Evolutionary conservation across 2,329 filamentous ascomycete genomes (phyloP).

Genomic region (Coniochaeta sp.): DNA sequence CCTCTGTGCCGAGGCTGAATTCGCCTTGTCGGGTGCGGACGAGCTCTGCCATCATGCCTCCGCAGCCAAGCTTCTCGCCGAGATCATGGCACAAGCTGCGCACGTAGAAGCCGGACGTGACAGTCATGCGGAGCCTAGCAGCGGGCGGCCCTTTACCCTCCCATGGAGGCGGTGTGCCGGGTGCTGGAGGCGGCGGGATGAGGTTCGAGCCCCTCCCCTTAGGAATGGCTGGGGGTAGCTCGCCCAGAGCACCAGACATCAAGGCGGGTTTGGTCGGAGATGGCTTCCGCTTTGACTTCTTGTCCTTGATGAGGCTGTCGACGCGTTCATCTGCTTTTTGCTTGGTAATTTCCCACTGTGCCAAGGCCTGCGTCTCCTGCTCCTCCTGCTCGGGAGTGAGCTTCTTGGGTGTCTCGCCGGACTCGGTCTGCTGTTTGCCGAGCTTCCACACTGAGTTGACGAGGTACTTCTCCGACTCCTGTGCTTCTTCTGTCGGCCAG

Average conservation of each 20-base stretch:
- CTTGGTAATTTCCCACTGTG: slow-evolving; percentile 50
- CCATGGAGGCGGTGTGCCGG: slow-evolving; percentile 47
- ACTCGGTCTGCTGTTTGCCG: slow-evolving; percentile 46
- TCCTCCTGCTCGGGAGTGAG: slow-evolving; percentile 47
- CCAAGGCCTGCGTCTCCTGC: slow-evolving; percentile 46
- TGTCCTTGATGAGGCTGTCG: slow-evolving; percentile 47
- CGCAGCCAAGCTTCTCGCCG: slow-evolving; percentile 71
- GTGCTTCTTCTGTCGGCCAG: slow-evolving; percentile 76
- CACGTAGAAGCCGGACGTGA: slow-evolving; percentile 95
- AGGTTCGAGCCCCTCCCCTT: slow-evolving; percentile 44
- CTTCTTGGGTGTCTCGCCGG: slow-evolving; percentile 27
- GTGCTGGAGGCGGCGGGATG: slow-evolving; percentile 38
- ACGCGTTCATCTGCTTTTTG: slow-evolving; percentile 50
- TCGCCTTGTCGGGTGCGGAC: slow-evolving; percentile 74
- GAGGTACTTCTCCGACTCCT: slow-evolving; percentile 64
- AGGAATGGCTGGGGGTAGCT: slow-evolving; percentile 38
- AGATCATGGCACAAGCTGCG: slow-evolving; percentile 90
- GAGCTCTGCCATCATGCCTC: slow-evolving; percentile 80
- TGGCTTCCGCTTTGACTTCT: slow-evolving; percentile 10
- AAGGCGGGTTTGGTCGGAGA: slow-evolving; percentile 24
- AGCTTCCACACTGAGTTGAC: slow-evolving; percentile 65
- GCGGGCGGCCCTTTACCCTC: slow-evolving; percentile 63
- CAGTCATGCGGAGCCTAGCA: slow-evolving; percentile 78
- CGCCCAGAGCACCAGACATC: slow-evolving; percentile 52
- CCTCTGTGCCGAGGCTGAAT: slow-evolving; percentile 63